Conservation (phyloP, 2,329 filamentous ascomycete species). For the Gaeumannomyces sp. region DNA sequence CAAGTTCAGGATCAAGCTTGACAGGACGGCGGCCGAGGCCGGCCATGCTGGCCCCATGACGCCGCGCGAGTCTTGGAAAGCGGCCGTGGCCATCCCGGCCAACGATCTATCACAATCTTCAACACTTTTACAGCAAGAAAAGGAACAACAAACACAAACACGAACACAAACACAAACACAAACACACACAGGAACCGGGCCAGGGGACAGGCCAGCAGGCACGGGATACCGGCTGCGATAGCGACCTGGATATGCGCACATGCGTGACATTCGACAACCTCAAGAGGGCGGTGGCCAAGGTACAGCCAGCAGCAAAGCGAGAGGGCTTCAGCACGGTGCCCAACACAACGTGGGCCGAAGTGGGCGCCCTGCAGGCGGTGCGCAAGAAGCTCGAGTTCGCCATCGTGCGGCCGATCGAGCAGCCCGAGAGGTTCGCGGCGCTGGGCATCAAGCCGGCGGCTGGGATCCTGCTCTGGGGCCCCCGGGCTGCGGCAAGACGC, state of each 20-base stretch:
- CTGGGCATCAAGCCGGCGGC: slow-evolving; percentile 77
- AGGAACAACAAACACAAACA: not conserved
- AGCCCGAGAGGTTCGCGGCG: slow-evolving; percentile 68
- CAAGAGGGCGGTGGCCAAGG: slow-evolving; percentile 62
- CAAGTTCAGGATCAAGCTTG: not conserved
- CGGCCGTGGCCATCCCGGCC: slow-evolving; percentile 1
- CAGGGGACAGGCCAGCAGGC: not conserved
- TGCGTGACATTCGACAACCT: slow-evolving; percentile 54
- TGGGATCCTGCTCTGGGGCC: slow-evolving; percentile 91
- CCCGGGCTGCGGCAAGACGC: slow-evolving; percentile 95
- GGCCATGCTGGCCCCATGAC: not conserved
- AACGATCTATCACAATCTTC: not conserved
- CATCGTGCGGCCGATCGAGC: slow-evolving; percentile 83
- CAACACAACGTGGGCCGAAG: slow-evolving; percentile 86
- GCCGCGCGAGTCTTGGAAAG: not conserved
- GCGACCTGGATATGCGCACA: not conserved
- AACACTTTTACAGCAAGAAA: not conserved
- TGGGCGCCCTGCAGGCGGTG: slow-evolving; percentile 76
- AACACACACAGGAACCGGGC: not conserved
- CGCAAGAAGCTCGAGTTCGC: slow-evolving; percentile 76
- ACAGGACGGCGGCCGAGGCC: not conserved
- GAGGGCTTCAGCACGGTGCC: slow-evolving; percentile 95
- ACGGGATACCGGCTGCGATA: not conserved
- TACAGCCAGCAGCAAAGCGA: slow-evolving; percentile 76
- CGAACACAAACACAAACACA: not conserved